Conservation (phyloP, 1,284 basidiomycete species). For the Cryptococcus hybrid region DNA sequence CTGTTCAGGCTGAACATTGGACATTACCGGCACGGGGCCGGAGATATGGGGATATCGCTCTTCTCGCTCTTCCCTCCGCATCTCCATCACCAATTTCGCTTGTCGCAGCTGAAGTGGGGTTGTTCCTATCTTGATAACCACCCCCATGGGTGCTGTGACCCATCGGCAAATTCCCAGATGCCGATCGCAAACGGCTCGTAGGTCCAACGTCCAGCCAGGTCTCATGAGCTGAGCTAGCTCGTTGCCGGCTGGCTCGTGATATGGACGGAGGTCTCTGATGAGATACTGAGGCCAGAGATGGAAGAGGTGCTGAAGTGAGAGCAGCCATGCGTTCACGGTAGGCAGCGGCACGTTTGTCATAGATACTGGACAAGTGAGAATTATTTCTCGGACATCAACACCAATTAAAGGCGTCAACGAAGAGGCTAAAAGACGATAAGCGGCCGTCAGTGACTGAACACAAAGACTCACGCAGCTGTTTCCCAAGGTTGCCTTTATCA, state of each 20-base stretch:
- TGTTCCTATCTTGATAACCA: not conserved
- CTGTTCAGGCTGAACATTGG: slow-evolving; percentile 8
- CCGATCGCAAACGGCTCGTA: not conserved
- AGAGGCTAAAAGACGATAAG: not conserved
- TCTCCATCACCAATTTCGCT: not conserved
- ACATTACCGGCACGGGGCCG: slow-evolving; percentile 19
- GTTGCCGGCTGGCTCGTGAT: not conserved
- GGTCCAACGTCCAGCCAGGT: slow-evolving; percentile 27
- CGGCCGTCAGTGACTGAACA: too few species aligned
- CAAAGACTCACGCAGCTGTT: not conserved
- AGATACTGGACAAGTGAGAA: slow-evolving; percentile 35
- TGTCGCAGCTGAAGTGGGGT: not conserved
- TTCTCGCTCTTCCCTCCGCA: slow-evolving; percentile 2
- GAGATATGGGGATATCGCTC: slow-evolving; percentile 25
- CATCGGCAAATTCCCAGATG: not conserved
- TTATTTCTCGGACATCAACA: slow-evolving; percentile 17
- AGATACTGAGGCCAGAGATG: slow-evolving; percentile 10
- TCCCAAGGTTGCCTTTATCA: not conserved
- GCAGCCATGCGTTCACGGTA: slow-evolving; percentile 42
- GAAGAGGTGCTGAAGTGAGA: slow-evolving; percentile 26
- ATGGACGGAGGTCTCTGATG: not conserved
- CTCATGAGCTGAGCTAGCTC: slow-evolving; percentile 11
- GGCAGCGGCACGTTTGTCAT: slow-evolving; percentile 46
- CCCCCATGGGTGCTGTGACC: not conserved
- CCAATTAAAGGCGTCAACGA: slow-evolving; percentile 13